Base-by-base conservation (phyloP, 202 grass and related monocot species). In the Eragrostis tef region DNA sequence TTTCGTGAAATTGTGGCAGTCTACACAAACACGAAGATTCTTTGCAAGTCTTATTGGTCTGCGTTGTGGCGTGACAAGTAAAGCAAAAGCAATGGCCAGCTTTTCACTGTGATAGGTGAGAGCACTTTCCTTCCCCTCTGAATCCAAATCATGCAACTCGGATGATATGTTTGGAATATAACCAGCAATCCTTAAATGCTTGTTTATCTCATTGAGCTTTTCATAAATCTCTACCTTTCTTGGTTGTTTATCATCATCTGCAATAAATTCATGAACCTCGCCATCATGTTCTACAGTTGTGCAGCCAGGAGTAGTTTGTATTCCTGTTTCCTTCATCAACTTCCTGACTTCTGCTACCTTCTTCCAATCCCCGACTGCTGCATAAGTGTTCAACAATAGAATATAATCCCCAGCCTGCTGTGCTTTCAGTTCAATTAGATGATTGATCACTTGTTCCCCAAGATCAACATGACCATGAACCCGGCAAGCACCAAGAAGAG, bases 391-490 rank as follows among this genome's bases (percentile, higher is more conserved):
- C 57, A 94, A 49, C 54, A 94, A 68, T 3, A 91, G 60, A 78
- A 95, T 87, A 77, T 95, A 87, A 54, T 95, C 93, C 41, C 93
- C 87, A 57, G 90, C 87, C 79, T 90, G 87, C 3, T 92, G 85
- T 0, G 90, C 90, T 65, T 90, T 95, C 70, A 92, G 66, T 73
- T 95, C 93, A 76, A 90, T 82, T 22, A 92, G 51, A 80, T 95
- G 87, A 57, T 25, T 16, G 7, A 95, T 84, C 29, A 90, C 27
- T 17, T 44, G 45, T 74, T 94, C 83, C 42, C 90, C 87, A 67
- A 95, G 90, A 49, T 90, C 62, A 67, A 90, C 70, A 81, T 82
- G 67, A 60, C 85, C 85, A 88, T 86, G 90, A 15, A 90, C 56
- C 14, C 90, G 72, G 12, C 93, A 92, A 29, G 87, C 85, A 63